phyloP scores from a whole-genome alignment of 163 green algal species.

The Volvox carteri region DNA sequence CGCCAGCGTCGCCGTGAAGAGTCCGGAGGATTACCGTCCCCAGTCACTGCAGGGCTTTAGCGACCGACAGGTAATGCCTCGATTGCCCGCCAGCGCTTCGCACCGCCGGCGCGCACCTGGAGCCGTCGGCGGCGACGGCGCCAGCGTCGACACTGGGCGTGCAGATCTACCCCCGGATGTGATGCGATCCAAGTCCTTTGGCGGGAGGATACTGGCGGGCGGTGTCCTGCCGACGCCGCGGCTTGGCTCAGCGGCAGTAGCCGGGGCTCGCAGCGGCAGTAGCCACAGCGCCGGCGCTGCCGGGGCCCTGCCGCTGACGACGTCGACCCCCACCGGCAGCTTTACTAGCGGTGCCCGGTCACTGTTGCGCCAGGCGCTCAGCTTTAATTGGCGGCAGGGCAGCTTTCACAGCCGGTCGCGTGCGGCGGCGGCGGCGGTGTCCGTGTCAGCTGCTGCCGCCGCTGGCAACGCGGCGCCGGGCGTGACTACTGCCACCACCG shows the following conservation, averaged over 20 bases:
- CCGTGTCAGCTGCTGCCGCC: neutral
- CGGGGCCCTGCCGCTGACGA: neutral
- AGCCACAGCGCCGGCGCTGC: neutral
- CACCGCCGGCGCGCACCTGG: neutral
- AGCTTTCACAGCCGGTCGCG: slow-evolving; percentile 19
- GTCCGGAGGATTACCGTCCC: neutral
- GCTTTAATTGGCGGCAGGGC: slow-evolving; percentile 22
- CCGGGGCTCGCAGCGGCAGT: neutral
- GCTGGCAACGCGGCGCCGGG: neutral
- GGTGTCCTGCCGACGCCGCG: neutral
- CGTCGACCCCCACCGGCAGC: neutral
- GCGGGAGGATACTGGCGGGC: neutral
- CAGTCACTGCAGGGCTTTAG: neutral
- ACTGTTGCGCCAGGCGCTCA: slow-evolving; percentile 45
- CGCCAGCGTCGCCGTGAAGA: neutral
- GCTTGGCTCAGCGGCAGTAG: neutral
- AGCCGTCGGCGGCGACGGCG: neutral
- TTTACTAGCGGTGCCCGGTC: slow-evolving; percentile 28
- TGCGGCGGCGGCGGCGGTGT: neutral
- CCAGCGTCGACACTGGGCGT: no score
- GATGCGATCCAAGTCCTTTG: slow-evolving; percentile 37
- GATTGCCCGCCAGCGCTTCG: neutral
- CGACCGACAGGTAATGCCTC: neutral
- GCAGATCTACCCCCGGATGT: neutral
- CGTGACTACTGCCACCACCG: neutral